Percentiles rank a stretch among this genome's conserved stretches.
Evolutionary conservation across 1,139 yeast species (phyloP).

Genomic region (Wickerhamomyces sp.): DNA sequence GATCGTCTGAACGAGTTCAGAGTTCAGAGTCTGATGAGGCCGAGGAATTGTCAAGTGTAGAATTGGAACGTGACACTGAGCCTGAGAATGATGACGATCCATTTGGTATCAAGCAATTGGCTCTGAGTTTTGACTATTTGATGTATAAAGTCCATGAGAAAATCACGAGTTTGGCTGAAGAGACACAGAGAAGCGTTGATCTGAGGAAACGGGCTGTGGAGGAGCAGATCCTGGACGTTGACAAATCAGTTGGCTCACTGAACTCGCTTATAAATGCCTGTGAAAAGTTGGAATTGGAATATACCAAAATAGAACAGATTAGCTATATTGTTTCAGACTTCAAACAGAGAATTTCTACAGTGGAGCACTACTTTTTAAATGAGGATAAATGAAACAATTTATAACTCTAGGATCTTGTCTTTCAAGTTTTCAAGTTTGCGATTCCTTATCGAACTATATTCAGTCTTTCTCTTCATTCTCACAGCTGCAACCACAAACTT

Average conservation of each 20-base stretch:
- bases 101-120: conserved; percentile 52
- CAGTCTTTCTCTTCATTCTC: conserved; percentile 36
- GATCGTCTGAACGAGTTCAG: not conserved
- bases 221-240: conserved; percentile 34
- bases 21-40: not conserved
- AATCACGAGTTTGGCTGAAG: conserved; percentile 35
- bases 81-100: conserved; percentile 48
- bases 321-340: conserved; percentile 43
- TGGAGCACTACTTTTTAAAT: conserved; percentile 13
- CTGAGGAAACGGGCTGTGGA: conserved; percentile 27
- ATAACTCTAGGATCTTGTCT: conserved; percentile 2
- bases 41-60: not conserved
- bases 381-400: not conserved
- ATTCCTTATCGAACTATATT: conserved; percentile 15
- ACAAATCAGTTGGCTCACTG: conserved; percentile 40
- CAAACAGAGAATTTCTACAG: conserved; percentile 26
- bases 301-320: conserved; percentile 66
- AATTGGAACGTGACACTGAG: not conserved
- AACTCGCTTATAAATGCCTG: conserved; percentile 45
- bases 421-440: conserved; percentile 14
- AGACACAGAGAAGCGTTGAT: conserved; percentile 32
- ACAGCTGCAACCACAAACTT: conserved; percentile 54
- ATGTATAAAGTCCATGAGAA: conserved; percentile 56
- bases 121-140: conserved; percentile 59
- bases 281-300: conserved; percentile 54